Conservation (phyloP, 169 alveolate species). For the Plasmodium vivax region DNA sequence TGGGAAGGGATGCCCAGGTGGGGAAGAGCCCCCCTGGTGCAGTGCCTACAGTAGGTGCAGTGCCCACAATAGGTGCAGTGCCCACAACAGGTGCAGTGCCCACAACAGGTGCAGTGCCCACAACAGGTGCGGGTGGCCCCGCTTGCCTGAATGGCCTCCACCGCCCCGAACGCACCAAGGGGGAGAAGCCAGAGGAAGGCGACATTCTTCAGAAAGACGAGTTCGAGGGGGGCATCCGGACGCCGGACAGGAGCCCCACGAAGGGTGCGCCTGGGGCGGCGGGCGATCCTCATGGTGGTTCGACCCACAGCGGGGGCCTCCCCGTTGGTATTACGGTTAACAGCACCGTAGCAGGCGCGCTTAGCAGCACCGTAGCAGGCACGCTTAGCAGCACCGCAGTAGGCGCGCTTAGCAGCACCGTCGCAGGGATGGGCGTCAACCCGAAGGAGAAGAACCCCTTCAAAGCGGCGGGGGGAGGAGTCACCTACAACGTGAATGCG, state of each 20-base stretch:
- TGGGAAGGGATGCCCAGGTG: background rate
- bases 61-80: background rate
- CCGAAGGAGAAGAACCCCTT: background rate
- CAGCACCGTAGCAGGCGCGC: background rate
- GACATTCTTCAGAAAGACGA: background rate
- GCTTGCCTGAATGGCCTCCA: background rate
- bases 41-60: background rate
- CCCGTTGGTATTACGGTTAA: background rate
- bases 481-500: slow-evolving; percentile 20
- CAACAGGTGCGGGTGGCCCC: no score
- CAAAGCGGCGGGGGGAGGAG: background rate
- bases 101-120: background rate
- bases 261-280: background rate
- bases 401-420: background rate
- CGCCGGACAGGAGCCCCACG: background rate
- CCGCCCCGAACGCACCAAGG: background rate
- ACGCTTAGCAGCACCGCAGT: background rate
- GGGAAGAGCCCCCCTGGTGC: background rate
- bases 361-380: background rate
- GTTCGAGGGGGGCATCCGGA: background rate
- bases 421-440: background rate
- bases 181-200: background rate
- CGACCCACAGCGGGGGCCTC: background rate
- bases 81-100: background rate
- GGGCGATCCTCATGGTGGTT: background rate